phyloP scores from a whole-genome alignment of 1,284 basidiomycete genomes.

The Puccinia polysora region DNA sequence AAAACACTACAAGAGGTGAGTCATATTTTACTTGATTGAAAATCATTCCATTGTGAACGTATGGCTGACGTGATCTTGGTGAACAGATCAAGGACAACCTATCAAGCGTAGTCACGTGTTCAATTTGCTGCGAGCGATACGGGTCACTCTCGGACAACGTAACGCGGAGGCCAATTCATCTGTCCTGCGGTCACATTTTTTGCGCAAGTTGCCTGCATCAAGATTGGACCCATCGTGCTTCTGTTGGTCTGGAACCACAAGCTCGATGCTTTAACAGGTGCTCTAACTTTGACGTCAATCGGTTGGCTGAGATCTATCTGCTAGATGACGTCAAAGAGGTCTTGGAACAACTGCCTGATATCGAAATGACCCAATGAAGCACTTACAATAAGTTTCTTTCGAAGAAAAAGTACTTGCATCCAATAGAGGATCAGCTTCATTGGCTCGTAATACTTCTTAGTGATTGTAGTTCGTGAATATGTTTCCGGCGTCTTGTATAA shows the following conservation, averaged over 20 bases:
- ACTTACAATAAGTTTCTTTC: too few relatives aligned
- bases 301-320: conserved; percentile 25
- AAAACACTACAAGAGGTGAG: conserved; percentile 18
- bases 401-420: too few relatives aligned
- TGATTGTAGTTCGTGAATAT: too few relatives aligned
- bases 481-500: too few relatives aligned
- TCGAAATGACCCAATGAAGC: conserved; percentile 4
- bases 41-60: neutral
- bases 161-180: conserved; percentile 30
- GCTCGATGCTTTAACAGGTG: conserved; percentile 36
- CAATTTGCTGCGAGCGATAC: conserved; percentile 39
- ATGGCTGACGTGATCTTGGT: neutral
- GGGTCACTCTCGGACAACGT: conserved; percentile 26
- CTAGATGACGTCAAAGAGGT: conserved; percentile 28
- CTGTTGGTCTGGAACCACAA: neutral
- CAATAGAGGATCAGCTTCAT: too few relatives aligned
- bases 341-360: conserved; percentile 20
- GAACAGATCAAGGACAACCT: conserved; percentile 32
- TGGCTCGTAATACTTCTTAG: too few relatives aligned
- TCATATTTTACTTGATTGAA: neutral
- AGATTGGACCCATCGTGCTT: conserved; percentile 18
- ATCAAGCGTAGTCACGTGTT: conserved; percentile 27
- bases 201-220: conserved; percentile 28
- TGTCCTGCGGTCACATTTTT: conserved; percentile 42
- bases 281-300: conserved; percentile 19